A percentile compares a stretch with the other conserved stretches of the same genome.
Evolutionary conservation across 1,139 yeast species (phyloP).

Genomic region (Yamadazyma mexicana): DNA sequence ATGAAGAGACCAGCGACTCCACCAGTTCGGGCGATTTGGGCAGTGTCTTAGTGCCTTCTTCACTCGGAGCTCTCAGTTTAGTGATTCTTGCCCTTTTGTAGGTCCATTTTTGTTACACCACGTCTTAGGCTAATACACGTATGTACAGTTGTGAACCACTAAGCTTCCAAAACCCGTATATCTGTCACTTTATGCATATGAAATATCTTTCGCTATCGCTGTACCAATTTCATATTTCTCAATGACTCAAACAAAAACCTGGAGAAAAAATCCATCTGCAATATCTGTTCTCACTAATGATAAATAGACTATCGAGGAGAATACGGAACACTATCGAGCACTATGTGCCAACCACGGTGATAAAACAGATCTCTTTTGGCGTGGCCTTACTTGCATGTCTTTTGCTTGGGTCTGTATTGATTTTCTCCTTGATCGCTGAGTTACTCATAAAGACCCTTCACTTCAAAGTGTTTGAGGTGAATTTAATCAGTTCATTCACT

Average conservation of each 20-base stretch:
- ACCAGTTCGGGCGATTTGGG: slow-evolving; percentile 1
- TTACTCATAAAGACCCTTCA: slow-evolving; percentile 59
- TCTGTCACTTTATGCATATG: neutral
- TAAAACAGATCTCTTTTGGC: slow-evolving; percentile 38
- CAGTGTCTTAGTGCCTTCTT: slow-evolving; percentile 3
- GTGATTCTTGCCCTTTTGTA: slow-evolving; percentile 1
- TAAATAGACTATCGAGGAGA: slow-evolving; percentile 7
- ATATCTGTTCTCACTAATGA: slow-evolving; percentile 5
- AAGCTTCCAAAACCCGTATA: no score
- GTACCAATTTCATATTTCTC: neutral
- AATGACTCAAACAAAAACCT: neutral
- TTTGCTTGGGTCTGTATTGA: slow-evolving; percentile 76
- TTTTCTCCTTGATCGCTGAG: slow-evolving; percentile 78
- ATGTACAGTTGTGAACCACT: no score
- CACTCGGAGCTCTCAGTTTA: slow-evolving; percentile 5
- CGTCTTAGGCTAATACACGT: no score
- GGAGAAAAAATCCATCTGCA: no score
- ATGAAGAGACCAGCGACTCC: no score
- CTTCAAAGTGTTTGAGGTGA: slow-evolving; percentile 70
- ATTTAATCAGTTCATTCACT: slow-evolving; percentile 72
- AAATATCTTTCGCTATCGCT: neutral
- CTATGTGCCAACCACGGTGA: slow-evolving; percentile 8
- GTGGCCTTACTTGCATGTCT: slow-evolving; percentile 57
- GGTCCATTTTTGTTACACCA: no score
- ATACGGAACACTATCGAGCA: slow-evolving; percentile 8